phyloP scores from a whole-genome alignment of 306 rosid species.

The Prunus fruticosa region DNA sequence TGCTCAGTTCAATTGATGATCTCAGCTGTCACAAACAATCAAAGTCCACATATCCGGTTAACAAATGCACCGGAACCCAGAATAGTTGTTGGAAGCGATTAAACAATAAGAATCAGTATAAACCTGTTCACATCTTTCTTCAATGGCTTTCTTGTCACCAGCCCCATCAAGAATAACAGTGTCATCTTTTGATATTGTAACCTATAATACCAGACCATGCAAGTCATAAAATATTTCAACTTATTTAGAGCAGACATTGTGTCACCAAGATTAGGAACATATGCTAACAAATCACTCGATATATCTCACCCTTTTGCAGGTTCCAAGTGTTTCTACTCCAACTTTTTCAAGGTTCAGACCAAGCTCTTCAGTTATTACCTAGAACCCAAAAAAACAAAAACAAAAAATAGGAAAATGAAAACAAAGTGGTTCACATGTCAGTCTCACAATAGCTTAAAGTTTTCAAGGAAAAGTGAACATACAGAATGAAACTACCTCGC shows the following conservation, averaged over 20 bases:
- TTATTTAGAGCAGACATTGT: neutral
- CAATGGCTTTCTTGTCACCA: slow-evolving; percentile 81
- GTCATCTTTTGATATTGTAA: slow-evolving; percentile 85
- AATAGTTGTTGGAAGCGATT: neutral
- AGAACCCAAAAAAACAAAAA: neutral
- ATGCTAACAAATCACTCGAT: neutral
- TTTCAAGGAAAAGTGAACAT: neutral
- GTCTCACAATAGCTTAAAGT: neutral
- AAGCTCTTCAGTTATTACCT: slow-evolving; percentile 95
- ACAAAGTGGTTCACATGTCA: neutral
- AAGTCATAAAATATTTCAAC: neutral
- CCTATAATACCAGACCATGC: slow-evolving; percentile 33
- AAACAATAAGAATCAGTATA: slow-evolving; percentile 11
- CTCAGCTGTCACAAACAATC: slow-evolving; percentile 38
- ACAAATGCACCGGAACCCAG: neutral
- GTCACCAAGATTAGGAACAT: neutral
- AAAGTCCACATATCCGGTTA: neutral
- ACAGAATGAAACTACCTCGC: slow-evolving; percentile 43
- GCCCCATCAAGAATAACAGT: slow-evolving; percentile 93
- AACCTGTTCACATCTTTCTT: slow-evolving; percentile 96
- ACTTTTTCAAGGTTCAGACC: slow-evolving; percentile 86
- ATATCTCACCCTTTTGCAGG: slow-evolving; percentile 80
- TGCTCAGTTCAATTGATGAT: slow-evolving; percentile 43
- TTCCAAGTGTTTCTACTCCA: slow-evolving; percentile 63
- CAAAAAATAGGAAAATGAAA: neutral